Evolutionary conservation across 306 rosid genomes (phyloP), one percentile per base, ranked within the genome.

Genomic region (Benincasa hispida): DNA sequence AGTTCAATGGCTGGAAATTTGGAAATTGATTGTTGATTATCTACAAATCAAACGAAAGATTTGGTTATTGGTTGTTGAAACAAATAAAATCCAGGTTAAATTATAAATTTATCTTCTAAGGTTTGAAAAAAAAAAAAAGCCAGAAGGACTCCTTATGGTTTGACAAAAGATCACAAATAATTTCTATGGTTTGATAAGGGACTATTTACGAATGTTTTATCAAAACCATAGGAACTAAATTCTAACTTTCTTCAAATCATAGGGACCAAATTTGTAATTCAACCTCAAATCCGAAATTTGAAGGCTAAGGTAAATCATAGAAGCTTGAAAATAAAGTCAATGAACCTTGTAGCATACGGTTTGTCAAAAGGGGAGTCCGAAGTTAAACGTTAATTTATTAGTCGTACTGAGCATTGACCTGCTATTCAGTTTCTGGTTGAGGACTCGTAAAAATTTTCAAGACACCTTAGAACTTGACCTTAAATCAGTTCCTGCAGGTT

Each of bases 381-480:
- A 65, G 17, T 65, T 18, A 19, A 65, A 15, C 17, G 39, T 35
- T 65, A 35, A 59, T 25, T 12, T 12, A 59, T 5, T 27, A 59
- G 65, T 59, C 67, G 1, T 28, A 28, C 28, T n/a, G 45, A 32
- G 42, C 15, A 8, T 17, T 62, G 24, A 32, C 47, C 28, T 65
- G 22, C 32, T 60, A 17, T 28, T 59, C 37, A 27, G 35, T 58
- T 58, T 58, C 65, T 25, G 61, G 9, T 17, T 56, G 37, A 28
- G 27, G n/a, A 59, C 66, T 12, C 12, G 1, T 25, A 27, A 22
- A 24, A 9, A 25, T 58, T 58, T 30, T 42, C 48, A 10, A 58
- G 8, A 17, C 53, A 35, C 73, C 73, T 66, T n/a, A 39, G 74
- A 66, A 66, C 32, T 67, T 37, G 74, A 39, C 74, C 74, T 67